These are phyloP conservation scores for Pyricularia pennisetigena DNA, from an alignment of 2,329 filamentous ascomycete species.

Conservation along the genomic window DNA sequence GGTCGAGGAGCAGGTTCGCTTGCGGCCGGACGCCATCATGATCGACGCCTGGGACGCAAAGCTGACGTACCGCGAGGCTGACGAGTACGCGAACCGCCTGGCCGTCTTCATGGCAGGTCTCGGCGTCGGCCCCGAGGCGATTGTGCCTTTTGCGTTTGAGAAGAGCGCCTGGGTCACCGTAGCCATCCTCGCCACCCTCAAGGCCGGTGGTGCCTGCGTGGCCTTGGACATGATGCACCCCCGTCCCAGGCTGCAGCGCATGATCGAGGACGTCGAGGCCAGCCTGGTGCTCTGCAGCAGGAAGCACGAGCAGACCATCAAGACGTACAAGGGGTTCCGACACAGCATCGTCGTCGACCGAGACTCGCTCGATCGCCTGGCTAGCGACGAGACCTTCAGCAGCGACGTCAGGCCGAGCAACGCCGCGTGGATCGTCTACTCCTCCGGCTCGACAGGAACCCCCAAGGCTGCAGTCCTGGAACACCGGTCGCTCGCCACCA, in stretches of 20 bases:
- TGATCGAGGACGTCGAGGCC: background rate
- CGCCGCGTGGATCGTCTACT: slow-evolving; percentile 37
- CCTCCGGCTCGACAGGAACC: slow-evolving; percentile 46
- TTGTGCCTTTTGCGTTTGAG: background rate
- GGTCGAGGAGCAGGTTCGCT: slow-evolving; percentile 3
- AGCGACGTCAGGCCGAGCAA: background rate
- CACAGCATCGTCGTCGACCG: background rate
- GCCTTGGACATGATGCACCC: background rate
- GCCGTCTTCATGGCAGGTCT: slow-evolving; percentile 9
- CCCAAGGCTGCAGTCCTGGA: slow-evolving; percentile 33
- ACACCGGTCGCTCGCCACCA: slow-evolving; percentile 2
- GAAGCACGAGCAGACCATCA: background rate
- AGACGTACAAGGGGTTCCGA: background rate
- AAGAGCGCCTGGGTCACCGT: background rate
- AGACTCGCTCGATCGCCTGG: background rate
- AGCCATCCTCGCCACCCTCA: background rate
- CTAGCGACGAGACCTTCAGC: background rate
- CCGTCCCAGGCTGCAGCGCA: background rate
- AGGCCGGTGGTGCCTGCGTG: background rate
- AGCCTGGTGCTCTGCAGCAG: background rate
- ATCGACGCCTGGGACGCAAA: slow-evolving; percentile 19
- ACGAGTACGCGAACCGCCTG: slow-evolving; percentile 25
- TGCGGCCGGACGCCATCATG: slow-evolving; percentile 16
- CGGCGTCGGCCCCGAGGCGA: slow-evolving; percentile 39
- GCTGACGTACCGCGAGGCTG: slow-evolving; percentile 19